Evolutionary conservation across 208 protist genomes (phyloP), one percentile per base, ranked within the genome.

Genomic region (Trichomonas tenax): DNA sequence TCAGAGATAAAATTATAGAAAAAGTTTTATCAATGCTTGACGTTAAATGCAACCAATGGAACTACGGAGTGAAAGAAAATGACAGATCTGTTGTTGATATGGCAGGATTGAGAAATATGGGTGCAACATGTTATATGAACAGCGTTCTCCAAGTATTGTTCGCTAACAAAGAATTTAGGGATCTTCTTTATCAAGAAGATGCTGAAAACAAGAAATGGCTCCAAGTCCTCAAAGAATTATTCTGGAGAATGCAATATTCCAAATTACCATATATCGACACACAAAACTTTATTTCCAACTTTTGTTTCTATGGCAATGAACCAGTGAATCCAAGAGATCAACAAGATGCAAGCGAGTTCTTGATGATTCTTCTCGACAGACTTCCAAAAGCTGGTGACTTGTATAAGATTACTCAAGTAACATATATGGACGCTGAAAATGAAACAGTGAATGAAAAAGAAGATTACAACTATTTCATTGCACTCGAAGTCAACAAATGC

Each of bases 101-200:
- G 96, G 98, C n/a, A n/a, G 81, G 81, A 26, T 15, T 86, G 9
- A 11, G 34, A 44, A 86, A 86, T 41, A 17, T 86, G 4, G 81
- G 81, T 86, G 81, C 81, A 36, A 86, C 81, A 86, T 86, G 81
- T 86, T 86, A 86, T 41, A 86, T 86, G 10, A 86, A 86, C 17
- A 44, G 34, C 6, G n/a, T n/a, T 14, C 9, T 86, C 17, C 81
- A 86, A 44, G 21, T 36, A 44, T 17, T 86, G 17, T 86, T 44
- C 44, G 9, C 23, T 26, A 86, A 36, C 17, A 41, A 36, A 44
- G 36, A 86, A 86, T 36, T 86, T 11, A 36, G n/a, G 15, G 44
- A 86, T 14, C 17, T 86, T 8, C 8, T 86, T 44, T 17, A 36
- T 8, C 21, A 86, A 44, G 34, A 86, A 44, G 17, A 86, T 15